Conservation (phyloP, 371 early-diverging fungal genomes). For the Syncephalastrum monosporum region DNA sequence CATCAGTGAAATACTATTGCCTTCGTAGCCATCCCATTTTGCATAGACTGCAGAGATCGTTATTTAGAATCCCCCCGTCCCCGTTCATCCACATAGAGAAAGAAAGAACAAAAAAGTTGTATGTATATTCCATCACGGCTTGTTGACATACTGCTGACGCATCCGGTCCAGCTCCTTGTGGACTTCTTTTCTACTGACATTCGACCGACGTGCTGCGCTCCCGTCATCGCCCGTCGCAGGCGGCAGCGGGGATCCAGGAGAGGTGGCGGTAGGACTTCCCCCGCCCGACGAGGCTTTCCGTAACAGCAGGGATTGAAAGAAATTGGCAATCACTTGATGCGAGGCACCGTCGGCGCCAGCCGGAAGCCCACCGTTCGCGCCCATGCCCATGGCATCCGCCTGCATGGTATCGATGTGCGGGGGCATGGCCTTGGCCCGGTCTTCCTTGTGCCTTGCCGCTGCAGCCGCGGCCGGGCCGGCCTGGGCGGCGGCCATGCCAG, state of each 20-base stretch:
- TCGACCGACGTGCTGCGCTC: constrained; percentile 25
- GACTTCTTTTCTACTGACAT: constrained; percentile 48
- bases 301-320: constrained; percentile 83
- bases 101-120: too few relatives aligned
- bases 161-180: constrained; percentile 44
- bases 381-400: constrained; percentile 12
- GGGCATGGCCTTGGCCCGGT: constrained; percentile 10
- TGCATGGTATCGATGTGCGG: constrained; percentile 14
- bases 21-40: too few relatives aligned
- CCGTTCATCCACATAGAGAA: too few relatives aligned
- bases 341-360: constrained; percentile 30
- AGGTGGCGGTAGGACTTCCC: constrained; percentile 31
- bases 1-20: too few relatives aligned
- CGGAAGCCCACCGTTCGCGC: constrained; percentile 9
- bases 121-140: constrained; percentile 14
- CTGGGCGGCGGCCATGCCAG: neutral
- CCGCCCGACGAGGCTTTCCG: constrained; percentile 52
- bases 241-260: constrained; percentile 15
- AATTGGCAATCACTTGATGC: constrained; percentile 82
- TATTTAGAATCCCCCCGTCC: too few relatives aligned
- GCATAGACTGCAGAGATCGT: too few relatives aligned
- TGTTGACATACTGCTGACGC: constrained; percentile 38
- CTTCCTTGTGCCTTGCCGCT: neutral
- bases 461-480: neutral
- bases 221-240: constrained; percentile 19